Percentiles rank a stretch among this genome's conserved stretches.
phyloP scores from a whole-genome alignment of 1,139 yeast species.

The Entelexis paramagnoliae region DNA sequence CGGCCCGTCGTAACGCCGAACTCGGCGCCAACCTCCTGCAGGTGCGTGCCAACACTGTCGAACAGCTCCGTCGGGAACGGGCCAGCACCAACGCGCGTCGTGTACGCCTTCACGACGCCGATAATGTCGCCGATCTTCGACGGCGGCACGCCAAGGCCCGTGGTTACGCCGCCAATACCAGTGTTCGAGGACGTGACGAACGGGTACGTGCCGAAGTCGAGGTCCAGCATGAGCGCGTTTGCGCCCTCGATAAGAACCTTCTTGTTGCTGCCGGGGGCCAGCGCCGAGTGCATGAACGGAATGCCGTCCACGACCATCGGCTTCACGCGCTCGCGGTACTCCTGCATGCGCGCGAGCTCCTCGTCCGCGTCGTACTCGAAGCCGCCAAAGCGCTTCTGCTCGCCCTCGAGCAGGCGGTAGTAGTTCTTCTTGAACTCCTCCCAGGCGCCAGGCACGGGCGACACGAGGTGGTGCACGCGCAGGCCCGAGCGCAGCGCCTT shows the following conservation, averaged over 20 bases:
- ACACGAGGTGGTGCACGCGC: slow-evolving; percentile 90
- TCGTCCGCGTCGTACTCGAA: slow-evolving; percentile 67
- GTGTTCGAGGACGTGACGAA: slow-evolving; percentile 93
- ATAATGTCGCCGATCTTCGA: slow-evolving; percentile 62
- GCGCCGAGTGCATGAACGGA: slow-evolving; percentile 76
- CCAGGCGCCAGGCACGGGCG: slow-evolving; percentile 88
- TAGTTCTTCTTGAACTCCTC: slow-evolving; percentile 73
- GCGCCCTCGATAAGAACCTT: slow-evolving; percentile 95
- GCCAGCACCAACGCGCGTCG: slow-evolving; percentile 98
- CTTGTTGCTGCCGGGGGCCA: slow-evolving; percentile 50
- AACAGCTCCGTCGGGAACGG: slow-evolving; percentile 98
- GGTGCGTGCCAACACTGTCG: slow-evolving; percentile 72
- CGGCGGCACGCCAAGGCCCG: slow-evolving; percentile 96
- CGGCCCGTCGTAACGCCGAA: slow-evolving; percentile 98
- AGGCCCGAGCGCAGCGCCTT: slow-evolving; percentile 95
- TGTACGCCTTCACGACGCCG: slow-evolving; percentile 97
- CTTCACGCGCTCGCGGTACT: slow-evolving; percentile 59
- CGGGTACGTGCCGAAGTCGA: slow-evolving; percentile 97
- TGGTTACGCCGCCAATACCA: slow-evolving; percentile 95
- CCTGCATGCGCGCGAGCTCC: slow-evolving; percentile 68
- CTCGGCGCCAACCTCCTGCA: slow-evolving; percentile 90
- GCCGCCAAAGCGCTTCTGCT: slow-evolving; percentile 84
- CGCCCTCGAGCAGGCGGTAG: slow-evolving; percentile 63
- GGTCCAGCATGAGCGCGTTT: slow-evolving; percentile 93
- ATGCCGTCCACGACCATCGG: slow-evolving; percentile 94